Evolutionary conservation across 345 rosid species (phyloP), one percentile per base, ranked within the genome.

Genomic region (Microthlaspi erraticum): DNA sequence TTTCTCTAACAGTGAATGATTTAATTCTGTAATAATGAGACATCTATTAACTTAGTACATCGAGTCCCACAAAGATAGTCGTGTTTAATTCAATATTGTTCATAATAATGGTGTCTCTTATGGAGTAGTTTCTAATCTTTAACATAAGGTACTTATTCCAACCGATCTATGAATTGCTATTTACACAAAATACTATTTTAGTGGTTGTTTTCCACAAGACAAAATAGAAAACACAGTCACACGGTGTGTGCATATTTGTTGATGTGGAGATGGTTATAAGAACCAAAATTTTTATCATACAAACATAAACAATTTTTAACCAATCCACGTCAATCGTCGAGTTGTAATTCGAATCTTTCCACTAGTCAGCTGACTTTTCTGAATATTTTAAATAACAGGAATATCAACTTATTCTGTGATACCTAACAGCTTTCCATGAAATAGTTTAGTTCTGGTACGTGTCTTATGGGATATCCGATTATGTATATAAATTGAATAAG

Each of bases 261-360:
- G 6, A 61, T 10, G 6, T 61, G 52, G 66, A 37, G 29, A 58
- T 58, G 7, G 20, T 39, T 58, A 10, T 6, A 38, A n/a, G n/a
- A n/a, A n/a, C n/a, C n/a, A n/a, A n/a, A n/a, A n/a, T n/a, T n/a
- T n/a, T n/a, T n/a, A n/a, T n/a, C 55, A 63, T n/a, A n/a, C n/a
- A 46, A 46, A 33, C 2, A 5, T 46, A 44, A 14, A 17, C 49
- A 44, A 7, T 7, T 44, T 16, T 17, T 9, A 9, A 37, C 2
- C 41, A 37, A 9, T 23, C 26, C 26, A 23, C 26, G 26, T 23
- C n/a, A n/a, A n/a, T n/a, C n/a, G n/a, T n/a, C n/a, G n/a, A n/a
- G n/a, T n/a, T n/a, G n/a, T n/a, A n/a, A n/a, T n/a, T n/a, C 26
- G 26, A 23, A 23, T 4, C 26, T 23, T 23, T 23, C 26, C 26